These are phyloP conservation scores for Candida peoriensis DNA, from an alignment of 805 yeast species.

Conservation along the genomic window DNA sequence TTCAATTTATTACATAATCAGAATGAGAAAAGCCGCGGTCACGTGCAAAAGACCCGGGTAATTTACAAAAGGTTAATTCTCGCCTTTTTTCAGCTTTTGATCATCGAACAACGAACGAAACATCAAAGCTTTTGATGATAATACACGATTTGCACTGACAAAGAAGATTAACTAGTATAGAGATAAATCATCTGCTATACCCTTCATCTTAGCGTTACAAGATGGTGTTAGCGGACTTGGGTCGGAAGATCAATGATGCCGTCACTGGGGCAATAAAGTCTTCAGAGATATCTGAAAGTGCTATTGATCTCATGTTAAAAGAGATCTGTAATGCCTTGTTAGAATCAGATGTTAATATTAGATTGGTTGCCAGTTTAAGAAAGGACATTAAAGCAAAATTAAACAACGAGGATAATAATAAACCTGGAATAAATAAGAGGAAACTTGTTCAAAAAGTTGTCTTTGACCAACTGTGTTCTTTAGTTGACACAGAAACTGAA, in stretches of 20 bases:
- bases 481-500: slow-evolving; percentile 64
- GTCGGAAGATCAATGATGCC: slow-evolving; percentile 71
- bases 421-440: slow-evolving; percentile 56
- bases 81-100: too few relatives aligned
- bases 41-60: too few relatives aligned
- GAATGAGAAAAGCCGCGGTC: too few relatives aligned
- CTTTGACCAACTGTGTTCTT: slow-evolving; percentile 82
- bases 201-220: background rate
- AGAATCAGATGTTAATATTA: slow-evolving; percentile 92
- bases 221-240: slow-evolving; percentile 80
- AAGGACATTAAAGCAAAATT: slow-evolving; percentile 61
- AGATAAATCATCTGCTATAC: background rate
- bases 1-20: too few relatives aligned
- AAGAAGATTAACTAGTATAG: too few relatives aligned
- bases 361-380: slow-evolving; percentile 72
- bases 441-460: slow-evolving; percentile 84
- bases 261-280: slow-evolving; percentile 59
- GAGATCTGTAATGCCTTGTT: slow-evolving; percentile 86
- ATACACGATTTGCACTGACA: too few relatives aligned
- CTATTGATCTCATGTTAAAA: slow-evolving; percentile 70
- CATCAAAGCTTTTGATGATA: slow-evolving; percentile 4
- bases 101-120: too few relatives aligned
- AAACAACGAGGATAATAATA: slow-evolving; percentile 45
- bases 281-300: slow-evolving; percentile 50
- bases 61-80: too few relatives aligned